Percentiles rank a stretch among this genome's conserved stretches.
These are phyloP conservation scores for Aspergillus sp. DNA, from an alignment of 2,329 filamentous ascomycete genomes.

Conservation along the genomic window DNA sequence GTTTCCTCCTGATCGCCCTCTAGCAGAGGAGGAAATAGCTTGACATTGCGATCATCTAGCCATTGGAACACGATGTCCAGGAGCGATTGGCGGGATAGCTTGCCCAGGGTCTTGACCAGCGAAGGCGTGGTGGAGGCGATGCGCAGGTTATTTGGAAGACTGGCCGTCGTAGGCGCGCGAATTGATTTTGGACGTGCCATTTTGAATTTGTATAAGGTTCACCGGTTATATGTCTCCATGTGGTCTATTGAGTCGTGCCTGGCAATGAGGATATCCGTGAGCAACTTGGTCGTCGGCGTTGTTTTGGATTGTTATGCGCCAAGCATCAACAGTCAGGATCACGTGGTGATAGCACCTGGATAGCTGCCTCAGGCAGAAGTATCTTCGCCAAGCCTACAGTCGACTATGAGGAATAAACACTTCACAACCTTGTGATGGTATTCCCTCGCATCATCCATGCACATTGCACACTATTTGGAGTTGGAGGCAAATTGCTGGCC, in stretches of 20 bases:
- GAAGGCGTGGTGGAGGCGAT: slow-evolving; percentile 65
- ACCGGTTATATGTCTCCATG: neutral
- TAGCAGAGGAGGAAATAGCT: slow-evolving; percentile 61
- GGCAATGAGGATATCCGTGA: neutral
- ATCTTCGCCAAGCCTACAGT: too few species aligned
- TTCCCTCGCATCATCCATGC: too few species aligned
- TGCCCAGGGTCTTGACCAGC: slow-evolving; percentile 65
- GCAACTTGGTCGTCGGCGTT: neutral
- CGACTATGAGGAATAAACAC: too few species aligned
- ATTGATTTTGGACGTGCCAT: slow-evolving; percentile 35
- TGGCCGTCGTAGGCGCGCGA: slow-evolving; percentile 66
- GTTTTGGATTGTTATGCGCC: slow-evolving; percentile 1
- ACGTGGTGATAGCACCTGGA: slow-evolving; percentile 6
- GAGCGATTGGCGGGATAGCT: slow-evolving; percentile 70
- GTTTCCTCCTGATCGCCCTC: slow-evolving; percentile 49
- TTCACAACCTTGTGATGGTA: too few species aligned
- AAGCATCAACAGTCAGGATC: slow-evolving; percentile 2
- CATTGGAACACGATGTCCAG: slow-evolving; percentile 73
- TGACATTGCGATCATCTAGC: slow-evolving; percentile 67
- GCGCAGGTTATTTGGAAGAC: slow-evolving; percentile 69
- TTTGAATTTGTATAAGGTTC: neutral
- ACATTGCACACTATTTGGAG: too few species aligned
- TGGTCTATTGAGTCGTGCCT: neutral
- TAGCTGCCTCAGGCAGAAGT: neutral
- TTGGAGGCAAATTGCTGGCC: too few species aligned